Conservation (phyloP, 495 filamentous ascomycete species). For the Oidiodendron maius region DNA sequence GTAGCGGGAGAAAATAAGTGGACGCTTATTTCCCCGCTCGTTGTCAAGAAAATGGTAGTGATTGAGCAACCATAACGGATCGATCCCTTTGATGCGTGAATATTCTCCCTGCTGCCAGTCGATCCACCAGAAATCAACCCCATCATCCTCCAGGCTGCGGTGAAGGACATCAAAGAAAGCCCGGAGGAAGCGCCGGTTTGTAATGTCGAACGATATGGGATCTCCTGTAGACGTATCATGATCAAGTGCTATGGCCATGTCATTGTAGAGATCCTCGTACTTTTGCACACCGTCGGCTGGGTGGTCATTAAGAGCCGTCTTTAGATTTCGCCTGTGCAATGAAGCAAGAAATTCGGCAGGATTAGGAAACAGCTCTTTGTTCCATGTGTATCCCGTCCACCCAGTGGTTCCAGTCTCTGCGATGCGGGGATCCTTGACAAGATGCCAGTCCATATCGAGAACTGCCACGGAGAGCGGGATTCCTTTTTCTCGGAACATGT, state of each 20-base stretch:
- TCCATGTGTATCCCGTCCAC: constrained; percentile 61
- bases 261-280: constrained; percentile 46
- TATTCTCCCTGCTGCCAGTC: constrained; percentile 57
- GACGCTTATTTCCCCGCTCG: constrained; percentile 21
- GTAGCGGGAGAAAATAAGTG: constrained; percentile 43
- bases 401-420: constrained; percentile 26
- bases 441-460: constrained; percentile 60
- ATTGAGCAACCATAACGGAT: constrained; percentile 58
- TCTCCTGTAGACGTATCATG: constrained; percentile 36
- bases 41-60: constrained; percentile 54
- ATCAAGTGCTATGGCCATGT: constrained; percentile 40
- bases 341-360: constrained; percentile 36
- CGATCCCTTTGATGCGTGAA: constrained; percentile 46
- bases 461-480: constrained; percentile 52
- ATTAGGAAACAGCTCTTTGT: constrained; percentile 47
- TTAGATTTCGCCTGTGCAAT: constrained; percentile 38
- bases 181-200: constrained; percentile 43
- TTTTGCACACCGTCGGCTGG: constrained; percentile 46
- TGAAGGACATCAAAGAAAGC: constrained; percentile 54
- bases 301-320: constrained; percentile 50
- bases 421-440: constrained; percentile 32
- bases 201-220: constrained; percentile 49
- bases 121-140: constrained; percentile 55
- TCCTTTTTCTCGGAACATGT: constrained; percentile 34
- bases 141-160: constrained; percentile 39